These are phyloP conservation scores for Globisporangium barbulae DNA, from an alignment of 352 stramenopile genomes.

Conservation along the genomic window DNA sequence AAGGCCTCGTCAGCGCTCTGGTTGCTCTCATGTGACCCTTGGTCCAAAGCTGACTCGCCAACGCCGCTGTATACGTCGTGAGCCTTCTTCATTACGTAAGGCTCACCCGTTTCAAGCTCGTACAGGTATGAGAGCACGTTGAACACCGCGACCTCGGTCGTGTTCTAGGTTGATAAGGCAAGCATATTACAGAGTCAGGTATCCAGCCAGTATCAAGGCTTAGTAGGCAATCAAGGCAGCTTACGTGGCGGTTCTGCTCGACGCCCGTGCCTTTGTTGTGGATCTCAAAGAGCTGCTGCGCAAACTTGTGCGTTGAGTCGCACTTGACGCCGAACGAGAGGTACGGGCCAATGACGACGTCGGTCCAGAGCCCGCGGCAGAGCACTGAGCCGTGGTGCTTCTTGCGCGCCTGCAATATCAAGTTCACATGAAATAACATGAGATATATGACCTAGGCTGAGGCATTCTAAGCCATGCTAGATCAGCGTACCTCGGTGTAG, in stretches of 20 bases:
- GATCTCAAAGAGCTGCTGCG: slow-evolving; percentile 90
- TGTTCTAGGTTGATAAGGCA: slow-evolving; percentile 68
- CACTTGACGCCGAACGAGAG: slow-evolving; percentile 88
- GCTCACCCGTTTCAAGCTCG: slow-evolving; percentile 84
- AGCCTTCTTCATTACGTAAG: slow-evolving; percentile 88
- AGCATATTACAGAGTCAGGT: neutral
- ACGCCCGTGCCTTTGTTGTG: slow-evolving; percentile 92
- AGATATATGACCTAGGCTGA: neutral
- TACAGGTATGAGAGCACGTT: slow-evolving; percentile 91
- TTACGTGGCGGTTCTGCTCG: slow-evolving; percentile 92
- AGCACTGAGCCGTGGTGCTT: slow-evolving; percentile 73
- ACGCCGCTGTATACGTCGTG: slow-evolving; percentile 89
- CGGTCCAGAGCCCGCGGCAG: slow-evolving; percentile 88
- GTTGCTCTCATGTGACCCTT: slow-evolving; percentile 5
- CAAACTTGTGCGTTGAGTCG: slow-evolving; percentile 65
- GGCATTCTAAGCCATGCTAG: neutral
- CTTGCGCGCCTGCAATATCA: slow-evolving; percentile 42
- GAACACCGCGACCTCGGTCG: slow-evolving; percentile 89
- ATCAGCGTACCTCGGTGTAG: slow-evolving; percentile 67
- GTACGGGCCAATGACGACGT: slow-evolving; percentile 91
- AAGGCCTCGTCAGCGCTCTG: slow-evolving; percentile 6
- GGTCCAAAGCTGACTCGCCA: slow-evolving; percentile 36
- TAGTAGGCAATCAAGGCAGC: slow-evolving; percentile 4
- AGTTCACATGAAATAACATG: neutral
- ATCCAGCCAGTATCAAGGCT: neutral